Evolutionary conservation across 257 asterid species (phyloP), one percentile per base, ranked within the genome.

Genomic region (Hygrophila difformis): DNA sequence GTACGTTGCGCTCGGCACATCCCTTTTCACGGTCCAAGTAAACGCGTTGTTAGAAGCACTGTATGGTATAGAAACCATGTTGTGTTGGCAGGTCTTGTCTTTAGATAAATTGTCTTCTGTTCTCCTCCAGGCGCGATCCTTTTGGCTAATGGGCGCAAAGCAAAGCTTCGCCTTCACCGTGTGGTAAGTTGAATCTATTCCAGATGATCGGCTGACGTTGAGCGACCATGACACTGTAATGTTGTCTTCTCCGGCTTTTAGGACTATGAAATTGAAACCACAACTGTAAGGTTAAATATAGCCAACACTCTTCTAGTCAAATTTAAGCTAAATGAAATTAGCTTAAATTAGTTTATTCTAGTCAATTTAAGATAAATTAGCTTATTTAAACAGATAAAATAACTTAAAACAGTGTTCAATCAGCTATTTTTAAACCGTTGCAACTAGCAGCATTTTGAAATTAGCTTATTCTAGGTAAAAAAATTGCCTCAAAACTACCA

Each of bases 41-140:
- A 64, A 53, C 18, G 43, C 67, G 61, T 55, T 67, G 73, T 57
- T 60, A 10, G 74, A 46, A 7, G 65, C 4, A 12, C 13, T 38
- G 55, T 74, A 80, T 0, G 92, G 88, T 39, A 17, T 58, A 1
- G 54, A 16, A 0, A 60, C 79, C 3, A 80, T 40, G 52, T 61
- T 60, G 63, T 73, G 76, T 20, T 74, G 88, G 51, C 97, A 81
- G 12, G 88, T 78, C 29, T 81, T 87, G 80, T 84, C 93, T 60
- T 74, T 84, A 0, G 23, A 13, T 9, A 87, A 22, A 16, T 67
- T 12, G 38, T 81, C 84, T 15, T 12, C 73, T 0, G 93, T 74
- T 18, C 72, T 84, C 19, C 97, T 70, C 95, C 93, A 87, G 0
- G 61, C 76, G 1, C 97, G 67, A 12, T 87, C 97, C 28, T 26